phyloP scores from a whole-genome alignment of 2,329 filamentous ascomycete genomes.

The Botrytis squamosa region DNA sequence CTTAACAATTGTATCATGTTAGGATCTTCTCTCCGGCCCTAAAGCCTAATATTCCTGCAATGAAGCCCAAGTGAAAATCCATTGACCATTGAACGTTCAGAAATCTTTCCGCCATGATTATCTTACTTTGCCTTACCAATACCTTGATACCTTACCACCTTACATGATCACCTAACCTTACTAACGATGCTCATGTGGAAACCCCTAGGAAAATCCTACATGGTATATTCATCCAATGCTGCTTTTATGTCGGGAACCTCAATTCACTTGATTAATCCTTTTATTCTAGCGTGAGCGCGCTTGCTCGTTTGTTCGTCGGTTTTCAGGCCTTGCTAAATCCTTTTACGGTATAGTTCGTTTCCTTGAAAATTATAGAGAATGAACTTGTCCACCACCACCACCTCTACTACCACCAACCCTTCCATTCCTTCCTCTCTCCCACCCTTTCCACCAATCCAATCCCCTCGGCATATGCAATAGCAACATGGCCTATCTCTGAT shows the following conservation, averaged over 20 bases:
- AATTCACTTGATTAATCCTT: background rate
- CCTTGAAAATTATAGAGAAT: conserved; percentile 21
- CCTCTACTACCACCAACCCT: background rate
- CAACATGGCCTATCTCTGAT: conserved; percentile 39
- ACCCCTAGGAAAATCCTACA: background rate
- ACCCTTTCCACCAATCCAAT: conserved; percentile 21
- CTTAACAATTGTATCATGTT: background rate
- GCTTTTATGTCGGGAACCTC: conserved; percentile 14
- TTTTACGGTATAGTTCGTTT: conserved; percentile 22
- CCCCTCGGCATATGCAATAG: conserved; percentile 31
- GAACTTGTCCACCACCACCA: conserved; percentile 1
- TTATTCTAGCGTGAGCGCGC: conserved; percentile 39
- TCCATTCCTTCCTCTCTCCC: conserved; percentile 11
- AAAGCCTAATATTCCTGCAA: conserved; percentile 29
- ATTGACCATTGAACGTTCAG: conserved; percentile 17
- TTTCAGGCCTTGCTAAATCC: conserved; percentile 24
- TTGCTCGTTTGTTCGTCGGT: conserved; percentile 40
- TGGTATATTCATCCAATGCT: conserved; percentile 14
- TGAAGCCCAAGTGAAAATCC: conserved; percentile 27
- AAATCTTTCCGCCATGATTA: conserved; percentile 17
- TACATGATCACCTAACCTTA: background rate
- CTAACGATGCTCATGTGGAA: background rate
- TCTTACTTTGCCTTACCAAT: conserved; percentile 12
- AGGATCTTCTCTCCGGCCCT: conserved; percentile 1
- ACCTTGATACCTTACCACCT: background rate